Base-by-base conservation (phyloP, 1,284 basidiomycete species). In the Ganoderma lingzhi region DNA sequence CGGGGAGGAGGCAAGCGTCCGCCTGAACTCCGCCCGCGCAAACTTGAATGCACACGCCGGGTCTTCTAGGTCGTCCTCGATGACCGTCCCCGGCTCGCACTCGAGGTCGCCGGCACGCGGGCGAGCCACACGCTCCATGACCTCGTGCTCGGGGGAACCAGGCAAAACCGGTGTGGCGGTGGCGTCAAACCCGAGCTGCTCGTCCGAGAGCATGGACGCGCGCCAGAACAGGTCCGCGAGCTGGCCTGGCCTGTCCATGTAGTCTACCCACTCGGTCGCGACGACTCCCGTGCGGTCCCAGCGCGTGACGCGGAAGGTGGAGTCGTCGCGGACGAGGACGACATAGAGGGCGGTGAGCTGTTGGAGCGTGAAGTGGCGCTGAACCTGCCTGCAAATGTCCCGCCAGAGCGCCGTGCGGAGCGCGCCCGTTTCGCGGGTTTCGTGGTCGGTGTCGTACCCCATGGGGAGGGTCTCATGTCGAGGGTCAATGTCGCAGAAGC, bases 101-200 rank as follows among this genome's bases (percentile, higher is more conserved):
- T 66, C 65, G 14, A 60, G 28, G 10, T 62, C 60, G 2, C 28
- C n/a, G 19, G 8, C 58, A 15, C 59, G 51, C 2, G n/a, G 61
- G 8, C 32, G 17, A 1, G 61, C 62, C 6, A 69, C 8, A 2
- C 41, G 5, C 6, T 64, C 53, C 63, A 71, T 66, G 8, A 71
- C 62, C 28, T 5, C 44, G 30, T 67, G 62, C 17, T 69, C 67
- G 19, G 51, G 23, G 6, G 67, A 68, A 10, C 28, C 41, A 8
- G 59, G 48, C 8, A 64, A 44, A 14, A 71, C 51, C 2, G 53
- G 51, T 2, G 61, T 53, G 10, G 62, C 70, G 17, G 62, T 65
- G 17, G 64, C 41, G 35, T 71, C 67, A 15, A 64, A 19, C 12
- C 70, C 70, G 48, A 68, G 65, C 60, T 68, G 63, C 41, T 55